Conservation (phyloP, 495 filamentous ascomycete species). For the Talaromyces ruber region DNA sequence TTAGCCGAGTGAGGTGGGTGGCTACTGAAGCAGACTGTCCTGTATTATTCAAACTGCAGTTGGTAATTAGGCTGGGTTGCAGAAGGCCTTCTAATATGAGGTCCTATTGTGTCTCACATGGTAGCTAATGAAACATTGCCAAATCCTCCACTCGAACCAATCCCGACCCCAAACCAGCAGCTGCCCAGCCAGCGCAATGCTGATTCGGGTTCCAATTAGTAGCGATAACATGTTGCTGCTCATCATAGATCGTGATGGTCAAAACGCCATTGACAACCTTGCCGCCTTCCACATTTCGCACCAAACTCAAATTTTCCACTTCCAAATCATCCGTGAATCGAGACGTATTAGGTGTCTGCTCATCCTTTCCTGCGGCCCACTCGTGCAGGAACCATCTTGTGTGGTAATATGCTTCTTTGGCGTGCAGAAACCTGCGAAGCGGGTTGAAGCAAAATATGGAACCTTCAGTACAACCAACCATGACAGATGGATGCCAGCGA, state of each 20-base stretch:
- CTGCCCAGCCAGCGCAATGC: conserved; percentile 54
- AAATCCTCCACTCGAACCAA: conserved; percentile 63
- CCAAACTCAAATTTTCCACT: conserved; percentile 31
- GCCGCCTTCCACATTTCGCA: conserved; percentile 21
- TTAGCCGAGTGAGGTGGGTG: neutral
- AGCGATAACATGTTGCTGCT: conserved; percentile 44
- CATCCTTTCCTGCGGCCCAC: conserved; percentile 33
- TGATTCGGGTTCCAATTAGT: conserved; percentile 63
- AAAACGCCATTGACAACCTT: conserved; percentile 27
- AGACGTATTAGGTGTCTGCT: conserved; percentile 30
- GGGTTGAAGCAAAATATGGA: conserved; percentile 48
- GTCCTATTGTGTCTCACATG: too few relatives aligned
- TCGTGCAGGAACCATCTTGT: conserved; percentile 57
- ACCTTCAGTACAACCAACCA: conserved; percentile 51
- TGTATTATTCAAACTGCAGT: too few relatives aligned
- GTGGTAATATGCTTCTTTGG: conserved; percentile 46
- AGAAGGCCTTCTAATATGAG: too few relatives aligned
- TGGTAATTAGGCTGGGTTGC: too few relatives aligned
- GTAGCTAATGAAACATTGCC: conserved; percentile 26
- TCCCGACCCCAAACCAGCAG: conserved; percentile 53
- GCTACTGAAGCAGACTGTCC: neutral
- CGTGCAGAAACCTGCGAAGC: conserved; percentile 41
- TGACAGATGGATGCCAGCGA: conserved; percentile 42
- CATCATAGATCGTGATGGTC: conserved; percentile 48
- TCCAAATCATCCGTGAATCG: conserved; percentile 54